A percentile compares a stretch with the other conserved stretches of the same genome.
Evolutionary conservation across 164 flowering plant genomes (phyloP).

Genomic region (Tetracentron sinense): DNA sequence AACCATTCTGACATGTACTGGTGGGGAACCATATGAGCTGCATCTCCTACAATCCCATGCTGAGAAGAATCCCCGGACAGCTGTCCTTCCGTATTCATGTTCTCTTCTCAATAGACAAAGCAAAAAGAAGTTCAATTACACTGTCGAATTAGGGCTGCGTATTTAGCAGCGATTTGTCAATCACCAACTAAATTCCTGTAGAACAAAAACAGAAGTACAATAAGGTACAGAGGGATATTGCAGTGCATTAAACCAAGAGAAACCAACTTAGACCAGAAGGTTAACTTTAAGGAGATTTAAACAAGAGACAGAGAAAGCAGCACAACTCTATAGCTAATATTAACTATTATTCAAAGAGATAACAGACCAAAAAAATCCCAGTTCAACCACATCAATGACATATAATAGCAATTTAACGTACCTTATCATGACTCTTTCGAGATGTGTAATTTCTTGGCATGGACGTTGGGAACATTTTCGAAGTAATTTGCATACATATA

Average conservation of each 20-base stretch:
- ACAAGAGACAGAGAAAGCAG: background rate
- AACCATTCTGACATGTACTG: constrained; percentile 19
- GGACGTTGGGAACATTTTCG: background rate
- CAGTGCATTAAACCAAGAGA: background rate
- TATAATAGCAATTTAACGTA: no score
- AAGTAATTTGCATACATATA: background rate
- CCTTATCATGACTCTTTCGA: background rate
- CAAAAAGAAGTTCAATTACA: background rate
- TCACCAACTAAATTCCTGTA: background rate
- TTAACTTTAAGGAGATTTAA: no score
- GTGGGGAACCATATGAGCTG: constrained; percentile 1
- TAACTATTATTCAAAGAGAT: background rate
- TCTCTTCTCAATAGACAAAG: constrained; percentile 7
- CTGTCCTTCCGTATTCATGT: constrained; percentile 23
- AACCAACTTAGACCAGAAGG: no score
- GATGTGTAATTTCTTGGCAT: background rate
- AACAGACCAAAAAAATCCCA: background rate
- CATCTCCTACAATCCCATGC: constrained; percentile 10
- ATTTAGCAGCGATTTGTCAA: background rate
- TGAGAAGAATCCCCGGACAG: constrained; percentile 20
- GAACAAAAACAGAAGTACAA: background rate
- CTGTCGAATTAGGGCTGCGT: background rate
- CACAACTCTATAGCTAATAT: background rate
- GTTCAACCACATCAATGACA: background rate
- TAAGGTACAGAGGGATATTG: background rate